Evolutionary conservation across 148 eudicot genomes (phyloP), one percentile per base, ranked within the genome.

Genomic region (Cornus suecica): DNA sequence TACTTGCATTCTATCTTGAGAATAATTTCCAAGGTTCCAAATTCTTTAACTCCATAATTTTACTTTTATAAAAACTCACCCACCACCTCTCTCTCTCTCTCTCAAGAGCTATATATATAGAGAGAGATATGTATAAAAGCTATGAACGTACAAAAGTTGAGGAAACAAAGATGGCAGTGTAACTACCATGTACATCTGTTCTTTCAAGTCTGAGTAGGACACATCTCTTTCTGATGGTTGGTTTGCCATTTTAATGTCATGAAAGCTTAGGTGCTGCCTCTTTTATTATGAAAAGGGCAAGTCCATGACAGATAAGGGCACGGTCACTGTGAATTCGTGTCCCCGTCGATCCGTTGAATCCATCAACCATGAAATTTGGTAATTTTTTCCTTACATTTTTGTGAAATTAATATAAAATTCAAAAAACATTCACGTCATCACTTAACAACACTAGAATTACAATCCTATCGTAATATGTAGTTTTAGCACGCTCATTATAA

Each of bases 101-200:
- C n/a, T n/a, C n/a, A n/a, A n/a, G n/a, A n/a, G n/a, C n/a, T n/a
- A n/a, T n/a, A 5, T 51, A 1, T 52, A 8, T 22, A 52, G 42
- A 37, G 42, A 37, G 42, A 73, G 51, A 58, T 15, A 72, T 52
- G 15, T 54, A 56, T 73, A 73, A 24, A 73, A 13, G 51, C 30
- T 73, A 24, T 15, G 58, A 37, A 37, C 42, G 64, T 31, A 42
- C 37, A 30, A 60, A 32, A 73, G 60, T 23, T 29, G 74, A 20
- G 65, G 65, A 62, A 73, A 73, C 62, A 73, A 73, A 73, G 65
- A 60, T 74, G 76, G 30, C 76, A 63, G 69, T n/a, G 31, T 74
- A 64, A 65, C 69, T 5, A 61, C 61, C 76, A 64, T 74, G 68
- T 74, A 63, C 76, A 41, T 41, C 25, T 74, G 76, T 65, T 65